These are phyloP conservation scores for Paratinospora sagittata DNA, from an alignment of 164 flowering plant species.

Conservation along the genomic window DNA sequence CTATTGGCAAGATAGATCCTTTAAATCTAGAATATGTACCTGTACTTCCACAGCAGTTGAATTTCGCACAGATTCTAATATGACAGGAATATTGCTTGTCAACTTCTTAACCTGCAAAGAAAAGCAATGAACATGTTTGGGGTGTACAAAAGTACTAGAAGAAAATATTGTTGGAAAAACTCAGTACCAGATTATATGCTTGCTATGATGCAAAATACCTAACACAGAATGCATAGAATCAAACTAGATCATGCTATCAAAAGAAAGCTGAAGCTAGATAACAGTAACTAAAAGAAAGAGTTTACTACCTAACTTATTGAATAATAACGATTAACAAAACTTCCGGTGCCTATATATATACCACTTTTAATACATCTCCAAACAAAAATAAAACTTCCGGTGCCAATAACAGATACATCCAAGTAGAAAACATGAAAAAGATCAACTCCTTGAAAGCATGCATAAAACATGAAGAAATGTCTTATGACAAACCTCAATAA, in stretches of 20 bases:
- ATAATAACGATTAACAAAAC: too few species aligned
- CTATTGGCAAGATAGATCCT: background rate
- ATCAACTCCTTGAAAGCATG: background rate
- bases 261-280: background rate
- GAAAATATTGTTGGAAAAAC: background rate
- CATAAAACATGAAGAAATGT: background rate
- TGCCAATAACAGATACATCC: background rate
- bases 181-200: background rate
- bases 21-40: conserved; percentile 26
- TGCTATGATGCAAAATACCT: background rate
- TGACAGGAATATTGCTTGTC: conserved; percentile 38
- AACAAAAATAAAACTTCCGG: background rate
- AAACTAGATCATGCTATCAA: background rate
- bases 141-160: background rate
- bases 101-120: conserved; percentile 47
- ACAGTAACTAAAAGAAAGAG: too few species aligned
- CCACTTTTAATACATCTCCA: too few species aligned
- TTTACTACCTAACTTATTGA: too few species aligned
- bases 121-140: background rate
- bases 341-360: too few species aligned
- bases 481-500: background rate
- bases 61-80: conserved; percentile 46
- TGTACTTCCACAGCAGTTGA: conserved; percentile 56
- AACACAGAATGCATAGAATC: background rate
- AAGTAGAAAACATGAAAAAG: background rate